phyloP scores from a whole-genome alignment of 805 yeast species.

The Lipomyces kockii region DNA sequence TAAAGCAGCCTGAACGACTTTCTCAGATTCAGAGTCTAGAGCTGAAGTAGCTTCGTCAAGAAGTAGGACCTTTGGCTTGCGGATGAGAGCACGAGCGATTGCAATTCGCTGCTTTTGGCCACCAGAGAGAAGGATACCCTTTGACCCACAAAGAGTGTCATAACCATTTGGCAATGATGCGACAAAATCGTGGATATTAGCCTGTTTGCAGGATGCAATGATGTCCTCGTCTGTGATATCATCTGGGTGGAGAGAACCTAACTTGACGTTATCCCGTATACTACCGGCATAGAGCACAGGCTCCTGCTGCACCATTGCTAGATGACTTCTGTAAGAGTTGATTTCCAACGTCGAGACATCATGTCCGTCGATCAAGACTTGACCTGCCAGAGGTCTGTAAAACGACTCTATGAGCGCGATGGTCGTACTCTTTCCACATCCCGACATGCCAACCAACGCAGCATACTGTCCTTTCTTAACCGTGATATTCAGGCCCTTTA shows the following conservation, averaged over 20 bases:
- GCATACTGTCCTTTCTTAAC: constrained; percentile 80
- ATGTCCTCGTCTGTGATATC: constrained; percentile 48
- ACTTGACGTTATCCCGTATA: constrained; percentile 71
- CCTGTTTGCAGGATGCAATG: constrained; percentile 53
- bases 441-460: constrained; percentile 88
- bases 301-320: constrained; percentile 71
- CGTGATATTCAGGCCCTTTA: constrained; percentile 38
- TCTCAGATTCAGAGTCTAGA: constrained; percentile 63
- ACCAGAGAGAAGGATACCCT: constrained; percentile 64
- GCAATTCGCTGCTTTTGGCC: constrained; percentile 71
- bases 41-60: constrained; percentile 64
- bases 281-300: constrained; percentile 70
- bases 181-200: constrained; percentile 59
- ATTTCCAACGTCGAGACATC: constrained; percentile 55
- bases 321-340: constrained; percentile 55
- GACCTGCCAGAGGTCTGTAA: constrained; percentile 56
- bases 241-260: constrained; percentile 41
- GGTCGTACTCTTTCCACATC: constrained; percentile 53
- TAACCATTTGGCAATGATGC: constrained; percentile 57
- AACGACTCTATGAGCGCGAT: constrained; percentile 60
- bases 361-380: constrained; percentile 57
- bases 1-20: constrained; percentile 66
- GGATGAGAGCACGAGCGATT: constrained; percentile 64
- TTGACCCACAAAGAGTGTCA: constrained; percentile 54
- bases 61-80: constrained; percentile 59